A percentile compares a stretch with the other conserved stretches of the same genome.
These are phyloP conservation scores for Gaultheria prostrata DNA, from an alignment of 148 eudicot species.

Conservation along the genomic window DNA sequence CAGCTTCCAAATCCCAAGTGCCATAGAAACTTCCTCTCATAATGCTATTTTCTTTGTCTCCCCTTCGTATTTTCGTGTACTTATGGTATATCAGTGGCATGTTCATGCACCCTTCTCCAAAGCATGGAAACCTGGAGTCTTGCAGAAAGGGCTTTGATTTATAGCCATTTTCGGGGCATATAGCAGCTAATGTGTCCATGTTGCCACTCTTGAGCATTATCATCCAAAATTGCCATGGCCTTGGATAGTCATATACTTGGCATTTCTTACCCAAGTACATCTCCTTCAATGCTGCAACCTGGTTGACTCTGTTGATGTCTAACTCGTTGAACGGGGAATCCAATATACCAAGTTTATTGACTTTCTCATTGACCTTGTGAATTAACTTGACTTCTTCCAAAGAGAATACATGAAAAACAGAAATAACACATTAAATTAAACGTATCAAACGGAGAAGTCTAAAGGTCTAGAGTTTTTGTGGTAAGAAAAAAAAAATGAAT, in stretches of 20 bases:
- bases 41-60: background rate
- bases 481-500: no score
- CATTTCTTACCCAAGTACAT: conserved; percentile 27
- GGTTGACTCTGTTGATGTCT: conserved; percentile 5
- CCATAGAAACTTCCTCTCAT: conserved; percentile 31
- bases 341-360: conserved; percentile 18
- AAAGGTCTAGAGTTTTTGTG: background rate
- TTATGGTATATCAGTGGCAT: conserved; percentile 32
- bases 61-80: conserved; percentile 8
- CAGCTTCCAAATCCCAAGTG: conserved; percentile 29
- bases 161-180: conserved; percentile 33
- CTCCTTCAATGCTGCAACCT: conserved; percentile 28
- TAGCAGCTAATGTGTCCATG: conserved; percentile 29
- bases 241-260: conserved; percentile 26
- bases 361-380: conserved; percentile 27
- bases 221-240: conserved; percentile 42
- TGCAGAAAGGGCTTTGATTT: conserved; percentile 11
- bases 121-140: conserved; percentile 24
- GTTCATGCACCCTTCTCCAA: conserved; percentile 42
- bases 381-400: conserved; percentile 18
- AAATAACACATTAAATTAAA: background rate
- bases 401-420: background rate
- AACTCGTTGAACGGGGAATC: background rate
- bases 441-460: background rate
- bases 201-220: conserved; percentile 40